Conservation (phyloP, 176 grass and related monocot genomes). For the Oryza meyeriana region DNA sequence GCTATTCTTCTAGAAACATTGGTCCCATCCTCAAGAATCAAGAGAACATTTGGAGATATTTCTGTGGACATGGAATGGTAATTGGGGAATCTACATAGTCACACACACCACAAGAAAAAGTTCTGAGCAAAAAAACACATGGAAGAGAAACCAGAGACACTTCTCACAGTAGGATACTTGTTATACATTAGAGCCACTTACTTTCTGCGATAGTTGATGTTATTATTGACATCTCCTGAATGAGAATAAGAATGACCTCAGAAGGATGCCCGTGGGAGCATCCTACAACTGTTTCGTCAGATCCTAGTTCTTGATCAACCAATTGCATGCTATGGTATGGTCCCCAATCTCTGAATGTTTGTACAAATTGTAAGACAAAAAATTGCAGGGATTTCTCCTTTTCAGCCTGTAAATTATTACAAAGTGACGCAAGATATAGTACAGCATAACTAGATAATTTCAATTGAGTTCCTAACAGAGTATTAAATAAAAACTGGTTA, state of each 20-base stretch:
- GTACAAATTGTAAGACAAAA: conserved; percentile 74
- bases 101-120: not conserved
- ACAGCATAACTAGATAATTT: not conserved
- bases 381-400: conserved; percentile 77
- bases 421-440: conserved; percentile 30
- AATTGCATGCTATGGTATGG: conserved; percentile 46
- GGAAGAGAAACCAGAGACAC: conserved; percentile 3
- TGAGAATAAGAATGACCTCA: conserved; percentile 80
- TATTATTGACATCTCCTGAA: conserved; percentile 80
- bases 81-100: not conserved
- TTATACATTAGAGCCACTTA: conserved; percentile 51
- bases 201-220: conserved; percentile 65
- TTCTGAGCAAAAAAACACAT: not conserved
- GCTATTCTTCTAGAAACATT: not conserved
- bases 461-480: not conserved
- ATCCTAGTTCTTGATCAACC: conserved; percentile 41
- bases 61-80: not conserved
- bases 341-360: conserved; percentile 88
- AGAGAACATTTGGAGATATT: not conserved
- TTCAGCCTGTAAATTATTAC: conserved; percentile 59
- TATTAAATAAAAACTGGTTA: conserved; percentile 8
- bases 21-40: not conserved
- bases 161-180: not conserved
- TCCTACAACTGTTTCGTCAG: conserved; percentile 60
- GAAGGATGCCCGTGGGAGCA: conserved; percentile 85